A percentile compares a stretch with the other conserved stretches of the same genome.
phyloP scores from a whole-genome alignment of 2,329 filamentous ascomycete species.

The Aspergillus candidus region DNA sequence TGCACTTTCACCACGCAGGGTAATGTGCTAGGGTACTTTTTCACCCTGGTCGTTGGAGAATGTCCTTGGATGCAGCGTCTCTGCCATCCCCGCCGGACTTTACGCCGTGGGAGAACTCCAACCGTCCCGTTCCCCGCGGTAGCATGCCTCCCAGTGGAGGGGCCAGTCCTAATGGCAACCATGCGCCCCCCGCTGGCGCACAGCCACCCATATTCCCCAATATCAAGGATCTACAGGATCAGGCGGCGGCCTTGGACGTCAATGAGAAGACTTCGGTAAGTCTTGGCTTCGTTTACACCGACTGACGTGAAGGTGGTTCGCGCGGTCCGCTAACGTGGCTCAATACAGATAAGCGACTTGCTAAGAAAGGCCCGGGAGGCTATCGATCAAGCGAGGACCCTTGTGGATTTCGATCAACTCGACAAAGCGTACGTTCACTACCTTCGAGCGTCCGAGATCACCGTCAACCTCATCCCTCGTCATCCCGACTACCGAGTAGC shows the following conservation, averaged over 20 bases:
- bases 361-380: slow-evolving; percentile 32
- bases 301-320: background rate
- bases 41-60: slow-evolving; percentile 22
- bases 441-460: slow-evolving; percentile 72
- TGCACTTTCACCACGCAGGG: slow-evolving; percentile 3
- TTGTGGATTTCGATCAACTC: slow-evolving; percentile 38
- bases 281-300: background rate
- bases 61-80: slow-evolving; percentile 35
- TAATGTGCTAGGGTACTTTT: slow-evolving; percentile 23
- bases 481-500: slow-evolving; percentile 69
- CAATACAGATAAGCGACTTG: slow-evolving; percentile 28
- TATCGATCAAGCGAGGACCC: slow-evolving; percentile 27
- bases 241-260: slow-evolving; percentile 30
- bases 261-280: slow-evolving; percentile 29
- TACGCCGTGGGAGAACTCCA: slow-evolving; percentile 27
- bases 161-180: slow-evolving; percentile 20
- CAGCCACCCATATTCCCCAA: slow-evolving; percentile 29
- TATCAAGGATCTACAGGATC: slow-evolving; percentile 37
- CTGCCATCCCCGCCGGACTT: slow-evolving; percentile 31
- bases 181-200: slow-evolving; percentile 10
- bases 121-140: slow-evolving; percentile 22
- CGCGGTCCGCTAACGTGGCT: slow-evolving; percentile 12
- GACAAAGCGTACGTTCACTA: slow-evolving; percentile 80
- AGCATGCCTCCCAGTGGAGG: slow-evolving; percentile 23
- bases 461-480: slow-evolving; percentile 66